Evolutionary conservation across 1,284 basidiomycete genomes (phyloP), one percentile per base, ranked within the genome.

Genomic region (Sanguinoderma infundibulare): DNA sequence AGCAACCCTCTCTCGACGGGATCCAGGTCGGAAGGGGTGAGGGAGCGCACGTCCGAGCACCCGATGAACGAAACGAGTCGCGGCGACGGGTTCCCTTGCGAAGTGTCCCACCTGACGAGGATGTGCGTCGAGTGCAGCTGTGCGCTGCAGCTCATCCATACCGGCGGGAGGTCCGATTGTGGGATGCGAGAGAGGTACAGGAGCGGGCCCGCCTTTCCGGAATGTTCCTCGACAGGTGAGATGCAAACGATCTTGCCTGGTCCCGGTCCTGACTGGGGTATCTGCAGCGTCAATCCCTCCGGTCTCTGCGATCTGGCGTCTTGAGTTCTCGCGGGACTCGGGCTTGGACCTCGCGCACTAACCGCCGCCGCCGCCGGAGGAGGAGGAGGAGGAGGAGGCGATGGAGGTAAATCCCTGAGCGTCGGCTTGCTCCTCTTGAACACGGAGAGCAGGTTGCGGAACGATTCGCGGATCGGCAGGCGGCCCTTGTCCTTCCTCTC

Each of bases 381-480:
- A n/a, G n/a, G n/a, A n/a, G n/a, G n/a, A n/a, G n/a, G n/a, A n/a
- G n/a, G n/a, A n/a, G n/a, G 10, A 9, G 30, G 49, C 10, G 49
- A 32, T 20, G 49, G 49, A 34, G 40, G 30, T 15, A 55, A 22
- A 42, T 53, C 52, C 52, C 39, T 42, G 51, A 35, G 52, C 52
- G 50, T 30, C 55, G 65, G 74, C 61, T 73, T 81, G 73, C 73
- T 79, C 72, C 86, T 89, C 75, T 82, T 89, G 75, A 91, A 81
- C 2, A 85, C 82, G 3, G 87, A 83, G 42, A 91, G 74, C 26
- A 91, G 73, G 67, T 86, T 90, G 44, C 83, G 81, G 67, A 91
- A 78, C 24, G 89, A 91, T 69, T 84, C 84, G 36, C 87, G 82
- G 47, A 91, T 76, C 2, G 86, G 85, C 17, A 85, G 87, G n/a